Evolutionary conservation across 805 yeast species (phyloP).

Genomic region (Metschnikowia continentalis): DNA sequence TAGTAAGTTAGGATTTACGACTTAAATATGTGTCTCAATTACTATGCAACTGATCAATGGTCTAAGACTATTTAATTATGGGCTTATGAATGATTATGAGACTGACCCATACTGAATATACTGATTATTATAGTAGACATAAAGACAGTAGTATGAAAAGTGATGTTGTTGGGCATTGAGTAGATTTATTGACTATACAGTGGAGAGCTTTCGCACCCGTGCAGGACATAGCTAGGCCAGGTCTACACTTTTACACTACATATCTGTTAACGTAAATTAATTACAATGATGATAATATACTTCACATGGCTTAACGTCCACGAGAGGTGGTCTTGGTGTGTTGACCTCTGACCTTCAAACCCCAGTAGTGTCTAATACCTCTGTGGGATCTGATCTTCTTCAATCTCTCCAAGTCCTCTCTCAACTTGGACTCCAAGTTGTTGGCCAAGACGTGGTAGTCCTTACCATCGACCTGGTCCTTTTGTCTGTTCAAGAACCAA

Average conservation of each 20-base stretch:
- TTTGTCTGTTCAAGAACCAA: constrained; percentile 97
- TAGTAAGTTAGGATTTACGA: too few species aligned
- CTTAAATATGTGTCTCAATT: too few species aligned
- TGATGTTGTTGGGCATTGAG: too few species aligned
- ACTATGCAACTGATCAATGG: too few species aligned
- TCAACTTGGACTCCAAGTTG: constrained; percentile 98
- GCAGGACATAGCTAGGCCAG: too few species aligned
- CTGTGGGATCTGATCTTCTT: constrained; percentile 99
- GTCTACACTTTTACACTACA: neutral
- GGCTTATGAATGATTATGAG: too few species aligned
- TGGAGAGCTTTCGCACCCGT: too few species aligned
- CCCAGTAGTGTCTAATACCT: constrained; percentile 99
- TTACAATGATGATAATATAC: constrained; percentile 14
- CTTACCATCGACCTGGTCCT: constrained; percentile 97
- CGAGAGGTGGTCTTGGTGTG: constrained; percentile 99
- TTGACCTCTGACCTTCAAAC: constrained; percentile 99
- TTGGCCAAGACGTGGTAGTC: constrained; percentile 98
- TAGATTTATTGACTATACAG: too few species aligned
- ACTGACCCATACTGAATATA: too few species aligned
- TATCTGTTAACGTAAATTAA: constrained; percentile 18
- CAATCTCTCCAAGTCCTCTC: constrained; percentile 99
- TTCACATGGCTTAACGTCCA: constrained; percentile 46
- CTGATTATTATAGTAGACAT: too few species aligned
- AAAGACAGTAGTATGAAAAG: too few species aligned
- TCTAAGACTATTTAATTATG: too few species aligned